Conservation (phyloP, 179 eudicot species). For the Patellifolia procumbens region DNA sequence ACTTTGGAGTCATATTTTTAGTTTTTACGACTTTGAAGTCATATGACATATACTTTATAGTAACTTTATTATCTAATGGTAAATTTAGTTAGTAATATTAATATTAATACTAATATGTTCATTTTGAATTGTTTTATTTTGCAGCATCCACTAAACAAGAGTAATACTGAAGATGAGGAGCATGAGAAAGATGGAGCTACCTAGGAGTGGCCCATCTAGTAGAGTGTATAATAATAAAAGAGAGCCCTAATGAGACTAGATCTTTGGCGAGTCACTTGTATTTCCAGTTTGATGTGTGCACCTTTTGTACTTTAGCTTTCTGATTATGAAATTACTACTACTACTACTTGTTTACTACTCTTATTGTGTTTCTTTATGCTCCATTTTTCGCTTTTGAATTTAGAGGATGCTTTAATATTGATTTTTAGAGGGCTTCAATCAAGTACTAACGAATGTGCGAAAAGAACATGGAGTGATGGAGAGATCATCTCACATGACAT, state of each 20-base stretch:
- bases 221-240: neutral
- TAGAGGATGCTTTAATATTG: neutral
- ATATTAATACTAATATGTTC: neutral
- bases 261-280: neutral
- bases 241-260: neutral
- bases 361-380: neutral
- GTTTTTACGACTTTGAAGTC: too few relatives aligned
- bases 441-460: neutral
- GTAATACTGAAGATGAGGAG: neutral
- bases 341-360: neutral
- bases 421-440: too few relatives aligned
- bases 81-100: too few relatives aligned
- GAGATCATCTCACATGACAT: too few relatives aligned
- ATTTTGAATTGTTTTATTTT: neutral
- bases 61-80: too few relatives aligned
- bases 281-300: neutral
- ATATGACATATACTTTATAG: too few relatives aligned
- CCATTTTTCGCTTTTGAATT: neutral
- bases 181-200: neutral
- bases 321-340: neutral
- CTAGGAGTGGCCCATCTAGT: neutral
- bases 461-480: too few relatives aligned
- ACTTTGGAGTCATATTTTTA: too few relatives aligned
- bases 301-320: neutral
- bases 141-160: slow-evolving; percentile 4